These are phyloP conservation scores for Annona cherimola DNA, from an alignment of 164 flowering plant species.

Conservation along the genomic window DNA sequence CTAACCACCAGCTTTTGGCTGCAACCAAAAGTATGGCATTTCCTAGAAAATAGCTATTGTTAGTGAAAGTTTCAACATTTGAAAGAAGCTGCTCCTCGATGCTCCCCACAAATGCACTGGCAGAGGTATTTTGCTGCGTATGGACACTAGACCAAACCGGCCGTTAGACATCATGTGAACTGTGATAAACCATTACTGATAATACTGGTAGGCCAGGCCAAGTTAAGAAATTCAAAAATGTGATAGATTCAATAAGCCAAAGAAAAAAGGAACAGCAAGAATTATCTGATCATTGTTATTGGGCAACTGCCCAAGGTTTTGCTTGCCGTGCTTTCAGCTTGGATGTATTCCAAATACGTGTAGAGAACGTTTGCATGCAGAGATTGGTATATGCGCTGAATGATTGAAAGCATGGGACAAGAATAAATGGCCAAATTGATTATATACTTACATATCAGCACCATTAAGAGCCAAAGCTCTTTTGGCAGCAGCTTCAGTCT, in stretches of 20 bases:
- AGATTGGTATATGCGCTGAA: neutral
- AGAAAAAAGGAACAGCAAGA: neutral
- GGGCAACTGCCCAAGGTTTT: neutral
- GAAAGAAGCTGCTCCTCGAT: too few relatives aligned
- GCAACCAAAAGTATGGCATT: too few relatives aligned
- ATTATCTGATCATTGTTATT: neutral
- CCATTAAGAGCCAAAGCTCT: constrained; percentile 86
- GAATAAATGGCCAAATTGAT: neutral
- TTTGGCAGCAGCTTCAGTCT: constrained; percentile 95
- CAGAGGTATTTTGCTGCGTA: too few relatives aligned
- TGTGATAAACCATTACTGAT: neutral
- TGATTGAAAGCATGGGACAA: neutral
- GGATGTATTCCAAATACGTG: neutral
- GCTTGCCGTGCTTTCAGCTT: neutral
- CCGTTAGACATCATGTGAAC: neutral
- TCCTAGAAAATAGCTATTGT: too few relatives aligned
- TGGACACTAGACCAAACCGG: too few relatives aligned
- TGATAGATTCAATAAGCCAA: neutral
- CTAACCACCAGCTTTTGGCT: too few relatives aligned
- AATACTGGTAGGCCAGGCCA: neutral
- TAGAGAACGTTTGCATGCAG: neutral
- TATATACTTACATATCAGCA: constrained; percentile 76
- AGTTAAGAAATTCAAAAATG: neutral
- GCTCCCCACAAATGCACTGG: too few relatives aligned
- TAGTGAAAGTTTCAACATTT: too few relatives aligned